Percentiles rank a stretch among this genome's conserved stretches.
Evolutionary conservation across 495 filamentous ascomycete genomes (phyloP).

Genomic region (Pyrenula aspistea): DNA sequence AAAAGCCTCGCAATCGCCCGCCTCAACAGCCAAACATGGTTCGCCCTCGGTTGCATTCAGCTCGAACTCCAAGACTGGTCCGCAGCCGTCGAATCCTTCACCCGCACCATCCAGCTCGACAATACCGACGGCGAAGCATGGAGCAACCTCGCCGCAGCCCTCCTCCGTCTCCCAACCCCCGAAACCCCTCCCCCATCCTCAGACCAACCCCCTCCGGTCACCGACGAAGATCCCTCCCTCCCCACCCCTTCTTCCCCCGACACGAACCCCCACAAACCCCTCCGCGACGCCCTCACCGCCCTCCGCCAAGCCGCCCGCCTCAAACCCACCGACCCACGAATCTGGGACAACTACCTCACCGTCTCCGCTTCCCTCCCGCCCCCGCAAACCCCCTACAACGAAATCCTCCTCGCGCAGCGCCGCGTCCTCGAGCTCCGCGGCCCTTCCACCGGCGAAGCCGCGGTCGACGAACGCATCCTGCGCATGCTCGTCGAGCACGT

Average conservation of each 20-base stretch:
- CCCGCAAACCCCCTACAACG: slow-evolving; percentile 54
- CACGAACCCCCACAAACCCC: slow-evolving; percentile 44
- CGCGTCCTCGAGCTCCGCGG: slow-evolving; percentile 67
- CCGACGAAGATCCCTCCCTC: slow-evolving; percentile 23
- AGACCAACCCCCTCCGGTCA: slow-evolving; percentile 8
- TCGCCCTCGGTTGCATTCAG: slow-evolving; percentile 75
- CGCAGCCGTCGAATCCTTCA: slow-evolving; percentile 78
- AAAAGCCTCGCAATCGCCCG: slow-evolving; percentile 67
- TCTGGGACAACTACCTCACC: slow-evolving; percentile 91
- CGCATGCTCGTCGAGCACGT: slow-evolving; percentile 59
- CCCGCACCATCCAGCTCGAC: slow-evolving; percentile 65
- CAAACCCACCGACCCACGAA: slow-evolving; percentile 72
- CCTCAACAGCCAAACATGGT: slow-evolving; percentile 75
- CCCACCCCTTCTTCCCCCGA: slow-evolving; percentile 10
- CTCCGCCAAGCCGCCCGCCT: slow-evolving; percentile 73
- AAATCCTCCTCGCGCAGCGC: slow-evolving; percentile 59
- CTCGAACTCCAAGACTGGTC: slow-evolving; percentile 65
- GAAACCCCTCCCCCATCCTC: slow-evolving; percentile 22
- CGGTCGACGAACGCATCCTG: slow-evolving; percentile 64
- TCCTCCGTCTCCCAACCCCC: slow-evolving; percentile 34
- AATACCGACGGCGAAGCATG: slow-evolving; percentile 85
- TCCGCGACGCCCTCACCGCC: slow-evolving; percentile 64
- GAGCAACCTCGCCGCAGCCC: slow-evolving; percentile 83
- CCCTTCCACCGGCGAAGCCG: slow-evolving; percentile 54
- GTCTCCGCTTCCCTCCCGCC: slow-evolving; percentile 68